Conservation (phyloP, 306 rosid genomes). For the Vicia faba region DNA sequence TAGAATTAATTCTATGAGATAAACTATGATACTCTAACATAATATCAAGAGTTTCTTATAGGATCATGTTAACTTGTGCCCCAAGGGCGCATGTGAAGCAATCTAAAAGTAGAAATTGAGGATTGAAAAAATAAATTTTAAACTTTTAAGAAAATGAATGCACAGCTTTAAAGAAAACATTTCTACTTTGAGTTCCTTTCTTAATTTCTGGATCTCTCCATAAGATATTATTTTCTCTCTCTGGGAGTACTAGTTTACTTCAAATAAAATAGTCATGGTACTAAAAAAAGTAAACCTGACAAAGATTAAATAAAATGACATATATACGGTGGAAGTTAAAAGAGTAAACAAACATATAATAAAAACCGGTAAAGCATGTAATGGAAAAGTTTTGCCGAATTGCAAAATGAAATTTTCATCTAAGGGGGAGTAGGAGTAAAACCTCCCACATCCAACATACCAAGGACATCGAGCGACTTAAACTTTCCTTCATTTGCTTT, state of each 20-base stretch:
- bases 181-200: background rate
- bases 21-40: background rate
- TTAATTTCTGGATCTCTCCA: background rate
- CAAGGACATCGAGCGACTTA: constrained; percentile 59
- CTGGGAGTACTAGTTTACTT: background rate
- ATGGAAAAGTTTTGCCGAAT: background rate
- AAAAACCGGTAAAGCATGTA: background rate
- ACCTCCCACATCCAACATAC: constrained; percentile 48
- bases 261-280: constrained; percentile 18
- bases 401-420: constrained; percentile 28
- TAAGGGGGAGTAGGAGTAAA: constrained; percentile 4
- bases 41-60: background rate
- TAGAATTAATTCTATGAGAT: background rate
- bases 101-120: too few species aligned
- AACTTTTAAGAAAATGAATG: too few species aligned
- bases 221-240: background rate
- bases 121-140: too few species aligned
- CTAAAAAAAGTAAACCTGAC: constrained; percentile 1
- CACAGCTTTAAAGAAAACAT: too few species aligned
- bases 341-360: background rate
- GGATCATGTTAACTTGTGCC: too few species aligned
- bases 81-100: too few species aligned
- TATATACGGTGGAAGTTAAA: constrained; percentile 28
- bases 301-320: constrained; percentile 22
- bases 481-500: constrained; percentile 62